phyloP scores from a whole-genome alignment of 495 filamentous ascomycete species.

The Neurospora terricola region DNA sequence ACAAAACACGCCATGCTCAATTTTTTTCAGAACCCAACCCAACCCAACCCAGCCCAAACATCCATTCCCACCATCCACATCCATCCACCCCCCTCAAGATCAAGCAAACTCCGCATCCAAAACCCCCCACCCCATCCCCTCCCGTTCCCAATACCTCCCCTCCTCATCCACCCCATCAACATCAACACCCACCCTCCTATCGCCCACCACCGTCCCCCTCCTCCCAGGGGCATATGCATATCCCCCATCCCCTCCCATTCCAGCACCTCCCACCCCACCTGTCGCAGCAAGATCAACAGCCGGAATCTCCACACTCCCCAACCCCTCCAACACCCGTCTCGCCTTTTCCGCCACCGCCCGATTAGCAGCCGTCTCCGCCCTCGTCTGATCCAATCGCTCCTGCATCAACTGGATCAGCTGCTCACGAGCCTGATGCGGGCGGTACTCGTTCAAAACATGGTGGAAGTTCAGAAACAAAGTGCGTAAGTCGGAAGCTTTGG shows the following conservation, averaged over 20 bases:
- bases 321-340: conserved; percentile 52
- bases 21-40: not conserved
- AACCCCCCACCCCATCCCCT: conserved; percentile 8
- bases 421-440: conserved; percentile 91
- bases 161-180: conserved; percentile 5
- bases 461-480: conserved; percentile 81
- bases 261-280: conserved; percentile 4
- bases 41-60: not conserved
- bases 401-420: conserved; percentile 88
- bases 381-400: conserved; percentile 63
- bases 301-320: conserved; percentile 40
- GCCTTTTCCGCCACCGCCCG: conserved; percentile 62
- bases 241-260: not conserved
- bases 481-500: conserved; percentile 66
- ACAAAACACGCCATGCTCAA: not conserved
- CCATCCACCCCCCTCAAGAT: not conserved
- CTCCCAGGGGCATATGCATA: not conserved
- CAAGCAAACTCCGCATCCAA: conserved; percentile 12
- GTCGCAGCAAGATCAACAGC: too few species aligned
- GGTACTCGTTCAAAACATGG: conserved; percentile 84
- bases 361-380: conserved; percentile 70
- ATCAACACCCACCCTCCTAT: not conserved
- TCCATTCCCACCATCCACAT: not conserved
- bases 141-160: conserved; percentile 2
- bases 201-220: not conserved